These are phyloP conservation scores for Blastomyces parvus DNA, from an alignment of 2,329 filamentous ascomycete species.

Conservation along the genomic window DNA sequence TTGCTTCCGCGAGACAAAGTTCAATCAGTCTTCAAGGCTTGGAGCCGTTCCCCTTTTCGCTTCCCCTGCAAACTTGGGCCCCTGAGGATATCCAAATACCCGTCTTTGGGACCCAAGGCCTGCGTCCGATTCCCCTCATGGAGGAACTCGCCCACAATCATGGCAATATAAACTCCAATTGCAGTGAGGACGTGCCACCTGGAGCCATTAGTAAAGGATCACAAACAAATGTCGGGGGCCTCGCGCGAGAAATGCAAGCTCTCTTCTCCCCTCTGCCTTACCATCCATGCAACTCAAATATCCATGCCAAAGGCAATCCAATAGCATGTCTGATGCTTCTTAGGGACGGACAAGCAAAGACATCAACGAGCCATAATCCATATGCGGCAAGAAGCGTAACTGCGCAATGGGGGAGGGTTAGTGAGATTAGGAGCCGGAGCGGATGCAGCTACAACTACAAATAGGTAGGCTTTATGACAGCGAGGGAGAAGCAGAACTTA, in stretches of 20 bases:
- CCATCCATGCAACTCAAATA: constrained; percentile 24
- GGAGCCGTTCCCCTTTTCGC: background rate
- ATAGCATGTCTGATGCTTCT: constrained; percentile 15
- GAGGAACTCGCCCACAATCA: constrained; percentile 13
- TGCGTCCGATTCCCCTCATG: constrained; percentile 9
- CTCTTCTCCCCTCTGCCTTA: constrained; percentile 3
- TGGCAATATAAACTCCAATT: constrained; percentile 13
- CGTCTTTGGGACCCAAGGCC: background rate
- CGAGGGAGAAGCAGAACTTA: background rate
- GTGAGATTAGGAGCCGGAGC: too few relatives aligned
- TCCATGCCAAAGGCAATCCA: constrained; percentile 19
- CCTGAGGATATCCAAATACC: constrained; percentile 6
- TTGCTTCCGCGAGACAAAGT: too few relatives aligned
- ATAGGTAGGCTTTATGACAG: background rate
- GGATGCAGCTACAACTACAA: too few relatives aligned
- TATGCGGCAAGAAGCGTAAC: constrained; percentile 12
- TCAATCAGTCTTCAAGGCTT: background rate
- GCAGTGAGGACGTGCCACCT: constrained; percentile 17
- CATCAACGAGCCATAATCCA: constrained; percentile 21
- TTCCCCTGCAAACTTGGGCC: constrained; percentile 5
- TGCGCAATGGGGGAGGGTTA: background rate
- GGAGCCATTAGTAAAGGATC: background rate
- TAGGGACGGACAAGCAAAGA: constrained; percentile 17
- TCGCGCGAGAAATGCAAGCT: background rate
- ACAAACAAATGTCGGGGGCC: background rate